Conservation (phyloP, 2,329 filamentous ascomycete genomes). For the Xylaria polymorpha region DNA sequence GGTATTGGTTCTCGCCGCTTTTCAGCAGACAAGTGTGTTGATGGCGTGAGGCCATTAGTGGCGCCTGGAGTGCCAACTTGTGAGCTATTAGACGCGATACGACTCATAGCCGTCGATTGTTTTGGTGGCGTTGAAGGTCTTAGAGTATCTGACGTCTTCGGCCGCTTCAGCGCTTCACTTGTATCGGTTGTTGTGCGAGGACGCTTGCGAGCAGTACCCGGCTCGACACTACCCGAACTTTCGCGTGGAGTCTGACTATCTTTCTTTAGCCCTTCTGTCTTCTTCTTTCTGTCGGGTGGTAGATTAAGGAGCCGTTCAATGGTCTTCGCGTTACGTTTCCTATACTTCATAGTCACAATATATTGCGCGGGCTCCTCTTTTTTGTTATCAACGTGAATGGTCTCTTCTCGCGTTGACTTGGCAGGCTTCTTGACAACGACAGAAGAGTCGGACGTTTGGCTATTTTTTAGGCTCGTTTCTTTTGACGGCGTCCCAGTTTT, state of each 20-base stretch:
- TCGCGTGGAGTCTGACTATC: constrained; percentile 50
- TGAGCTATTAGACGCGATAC: constrained; percentile 65
- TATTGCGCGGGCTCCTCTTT: constrained; percentile 50
- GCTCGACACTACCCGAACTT: constrained; percentile 57
- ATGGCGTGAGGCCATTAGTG: constrained; percentile 56
- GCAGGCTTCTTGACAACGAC: constrained; percentile 53
- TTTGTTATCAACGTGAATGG: constrained; percentile 48
- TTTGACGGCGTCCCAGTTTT: constrained; percentile 44
- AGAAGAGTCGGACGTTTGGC: constrained; percentile 50
- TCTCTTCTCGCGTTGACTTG: constrained; percentile 50
- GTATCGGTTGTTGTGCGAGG: constrained; percentile 55
- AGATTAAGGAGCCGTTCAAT: constrained; percentile 61
- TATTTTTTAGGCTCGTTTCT: constrained; percentile 43
- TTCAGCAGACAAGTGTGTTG: constrained; percentile 47
- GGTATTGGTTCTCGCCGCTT: constrained; percentile 53
- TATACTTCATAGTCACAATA: constrained; percentile 62
- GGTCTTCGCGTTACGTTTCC: constrained; percentile 58
- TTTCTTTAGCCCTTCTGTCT: constrained; percentile 53
- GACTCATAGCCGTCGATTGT: constrained; percentile 62
- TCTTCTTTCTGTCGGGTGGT: constrained; percentile 51
- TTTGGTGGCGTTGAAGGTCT: constrained; percentile 65
- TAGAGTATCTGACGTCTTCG: constrained; percentile 57
- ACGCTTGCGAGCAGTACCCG: constrained; percentile 61
- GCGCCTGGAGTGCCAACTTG: constrained; percentile 64
- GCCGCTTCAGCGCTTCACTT: constrained; percentile 55